These are phyloP conservation scores for Alloascoidea hylecoeti DNA, from an alignment of 805 yeast genomes.

Conservation along the genomic window DNA sequence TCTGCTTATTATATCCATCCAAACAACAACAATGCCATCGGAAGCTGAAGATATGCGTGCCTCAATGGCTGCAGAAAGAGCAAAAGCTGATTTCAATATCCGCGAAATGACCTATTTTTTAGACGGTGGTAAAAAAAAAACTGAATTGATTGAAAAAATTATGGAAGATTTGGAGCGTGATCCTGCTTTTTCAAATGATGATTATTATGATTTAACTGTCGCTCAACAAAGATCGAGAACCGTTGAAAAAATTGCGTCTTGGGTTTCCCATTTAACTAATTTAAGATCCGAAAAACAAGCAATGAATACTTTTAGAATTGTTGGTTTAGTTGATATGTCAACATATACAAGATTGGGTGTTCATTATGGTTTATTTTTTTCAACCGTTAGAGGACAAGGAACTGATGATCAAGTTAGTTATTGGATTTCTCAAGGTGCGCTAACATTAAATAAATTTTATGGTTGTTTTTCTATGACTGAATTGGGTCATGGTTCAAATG, in stretches of 20 bases:
- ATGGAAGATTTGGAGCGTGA: constrained; percentile 36
- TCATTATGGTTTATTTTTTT: constrained; percentile 73
- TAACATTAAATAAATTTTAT: constrained; percentile 24
- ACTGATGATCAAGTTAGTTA: constrained; percentile 70
- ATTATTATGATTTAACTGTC: constrained; percentile 32
- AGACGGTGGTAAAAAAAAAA: constrained; percentile 24
- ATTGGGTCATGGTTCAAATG: constrained; percentile 87
- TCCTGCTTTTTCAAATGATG: constrained; percentile 30
- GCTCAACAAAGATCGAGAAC: constrained; percentile 23
- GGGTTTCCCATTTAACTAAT: constrained; percentile 10
- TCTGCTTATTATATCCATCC: too few species aligned
- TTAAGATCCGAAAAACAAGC: too few species aligned
- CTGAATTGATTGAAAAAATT: constrained; percentile 23
- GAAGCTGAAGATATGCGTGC: too few species aligned
- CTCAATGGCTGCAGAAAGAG: constrained; percentile 26
- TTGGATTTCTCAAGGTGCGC: constrained; percentile 50
- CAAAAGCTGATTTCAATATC: constrained; percentile 18
- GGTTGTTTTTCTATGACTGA: constrained; percentile 95
- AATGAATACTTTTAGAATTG: constrained; percentile 1
- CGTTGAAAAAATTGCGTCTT: constrained; percentile 15
- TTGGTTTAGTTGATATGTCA: constrained; percentile 47
- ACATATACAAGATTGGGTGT: constrained; percentile 76
- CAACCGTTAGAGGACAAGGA: constrained; percentile 78
- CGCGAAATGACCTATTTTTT: constrained; percentile 26
- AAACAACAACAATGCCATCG: too few species aligned